Base-by-base conservation (phyloP, 108 stramenopile species). In the Discostella pseudostelligera region DNA sequence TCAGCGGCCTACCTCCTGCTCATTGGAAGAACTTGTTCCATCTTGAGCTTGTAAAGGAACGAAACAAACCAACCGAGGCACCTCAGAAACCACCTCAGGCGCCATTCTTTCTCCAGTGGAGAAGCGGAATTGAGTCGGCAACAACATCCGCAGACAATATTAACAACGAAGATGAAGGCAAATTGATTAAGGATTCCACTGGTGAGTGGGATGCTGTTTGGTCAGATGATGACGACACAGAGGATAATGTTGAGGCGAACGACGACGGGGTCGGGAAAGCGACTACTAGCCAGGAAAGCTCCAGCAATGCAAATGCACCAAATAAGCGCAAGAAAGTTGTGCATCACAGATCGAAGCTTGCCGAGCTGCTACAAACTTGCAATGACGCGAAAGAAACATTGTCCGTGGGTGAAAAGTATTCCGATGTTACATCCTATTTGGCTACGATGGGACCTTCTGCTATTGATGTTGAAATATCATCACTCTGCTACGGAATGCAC, bases 11-110 rank as follows among this genome's bases (percentile, higher is more conserved):
- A 19, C 96, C 96, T 8, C 83, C 92, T 19, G 90, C 86, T n/a
- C 94, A 99, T 71, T 99, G 98, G 98, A 91, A 93, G 37, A 95
- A 94, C 44, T 67, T 99, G 19, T 96, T 96, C 62, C 87, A 97
- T 50, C 83, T 99, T 24, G 98, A 97, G 61, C 78, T 97, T 40
- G 91, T 99, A 19, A 97, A 96, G 61, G 86, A 84, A 59, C 65
- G 97, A 22, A 97, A 96, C 78, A 96, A 95, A 74, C 98, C 98
- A 9, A 90, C 77, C 28, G 92, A 94, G 70, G 83, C 98, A 8
- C 96, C 94, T 3, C 83, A 96, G 74, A 94, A 96, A 68, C 96
- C 97, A 14, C 93, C 88, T 47, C 59, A 78, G 21, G 98, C 98
- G 22, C 98, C 98, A 37, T 99, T 97, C 80, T 99, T 99, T 65